phyloP scores from a whole-genome alignment of 176 grass and related monocot species.

The Urochloa ruziziensis region DNA sequence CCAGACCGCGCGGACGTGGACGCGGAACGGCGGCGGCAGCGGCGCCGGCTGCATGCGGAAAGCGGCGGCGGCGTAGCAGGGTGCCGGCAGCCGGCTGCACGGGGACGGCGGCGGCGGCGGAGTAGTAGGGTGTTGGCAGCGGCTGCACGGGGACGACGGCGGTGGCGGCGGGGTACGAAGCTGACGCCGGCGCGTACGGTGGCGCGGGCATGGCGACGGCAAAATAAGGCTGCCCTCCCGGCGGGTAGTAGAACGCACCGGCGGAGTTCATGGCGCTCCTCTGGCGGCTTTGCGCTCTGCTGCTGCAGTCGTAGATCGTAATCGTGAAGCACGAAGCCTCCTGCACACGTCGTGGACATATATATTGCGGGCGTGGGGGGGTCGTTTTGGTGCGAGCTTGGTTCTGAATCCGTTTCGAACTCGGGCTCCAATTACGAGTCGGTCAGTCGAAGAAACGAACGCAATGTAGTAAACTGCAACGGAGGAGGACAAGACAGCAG shows the following conservation, averaged over 20 bases:
- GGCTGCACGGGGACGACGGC: not conserved
- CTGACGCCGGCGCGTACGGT: not conserved
- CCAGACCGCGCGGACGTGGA: not conserved
- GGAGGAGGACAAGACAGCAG: too few relatives aligned
- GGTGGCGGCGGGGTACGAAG: not conserved
- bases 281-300: not conserved
- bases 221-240: not conserved
- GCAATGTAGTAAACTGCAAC: too few relatives aligned
- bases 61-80: not conserved
- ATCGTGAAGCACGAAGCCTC: not conserved
- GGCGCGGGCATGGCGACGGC: not conserved
- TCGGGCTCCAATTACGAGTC: not conserved
- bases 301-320: not conserved
- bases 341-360: not conserved
- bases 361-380: not conserved
- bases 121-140: not conserved
- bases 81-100: not conserved
- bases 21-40: not conserved
- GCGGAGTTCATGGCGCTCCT: not conserved
- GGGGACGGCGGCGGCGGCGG: not conserved
- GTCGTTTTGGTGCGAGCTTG: not conserved
- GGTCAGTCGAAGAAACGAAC: too few relatives aligned
- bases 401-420: not conserved
- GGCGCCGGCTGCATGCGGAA: not conserved
- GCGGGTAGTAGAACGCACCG: not conserved